Percentiles rank a stretch among this genome's conserved stretches.
These are phyloP conservation scores for Thalassiosira mediterranea DNA, from an alignment of 352 stramenopile genomes.

Conservation along the genomic window DNA sequence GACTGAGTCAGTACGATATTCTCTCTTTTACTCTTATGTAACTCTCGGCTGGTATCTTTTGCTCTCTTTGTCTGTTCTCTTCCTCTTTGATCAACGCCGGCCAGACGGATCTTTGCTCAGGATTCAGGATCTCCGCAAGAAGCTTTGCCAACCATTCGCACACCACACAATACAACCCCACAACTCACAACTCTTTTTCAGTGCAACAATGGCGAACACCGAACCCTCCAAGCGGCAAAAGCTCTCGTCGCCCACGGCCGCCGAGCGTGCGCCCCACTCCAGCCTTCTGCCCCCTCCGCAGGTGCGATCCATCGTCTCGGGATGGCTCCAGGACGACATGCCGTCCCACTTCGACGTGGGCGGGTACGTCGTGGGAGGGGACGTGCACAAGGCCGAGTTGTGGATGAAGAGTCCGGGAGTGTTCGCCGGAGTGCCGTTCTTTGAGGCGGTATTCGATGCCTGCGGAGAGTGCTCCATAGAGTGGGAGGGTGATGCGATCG, in stretches of 20 bases:
- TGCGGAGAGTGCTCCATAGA: conserved; percentile 89
- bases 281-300: conserved; percentile 62
- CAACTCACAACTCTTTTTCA: too few relatives aligned
- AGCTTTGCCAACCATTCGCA: too few relatives aligned
- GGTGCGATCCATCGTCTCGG: conserved; percentile 59
- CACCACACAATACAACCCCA: too few relatives aligned
- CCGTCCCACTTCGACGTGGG: conserved; percentile 95
- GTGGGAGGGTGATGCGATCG: conserved; percentile 85
- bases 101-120: too few relatives aligned
- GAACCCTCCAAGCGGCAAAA: too few relatives aligned
- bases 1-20: too few relatives aligned
- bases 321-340: conserved; percentile 96
- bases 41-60: too few relatives aligned
- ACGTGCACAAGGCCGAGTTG: conserved; percentile 66
- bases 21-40: too few relatives aligned
- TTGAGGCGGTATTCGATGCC: conserved; percentile 91
- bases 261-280: conserved; percentile 24
- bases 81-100: too few relatives aligned
- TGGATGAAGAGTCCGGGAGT: conserved; percentile 92
- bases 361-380: conserved; percentile 94
- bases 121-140: too few relatives aligned
- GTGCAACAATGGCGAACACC: too few relatives aligned
- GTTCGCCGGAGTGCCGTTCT: conserved; percentile 95
- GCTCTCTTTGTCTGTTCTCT: too few relatives aligned
- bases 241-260: background rate